Evolutionary conservation across 1,139 yeast genomes (phyloP), one percentile per base, ranked within the genome.

Genomic region (Scheffersomyces insectosa): DNA sequence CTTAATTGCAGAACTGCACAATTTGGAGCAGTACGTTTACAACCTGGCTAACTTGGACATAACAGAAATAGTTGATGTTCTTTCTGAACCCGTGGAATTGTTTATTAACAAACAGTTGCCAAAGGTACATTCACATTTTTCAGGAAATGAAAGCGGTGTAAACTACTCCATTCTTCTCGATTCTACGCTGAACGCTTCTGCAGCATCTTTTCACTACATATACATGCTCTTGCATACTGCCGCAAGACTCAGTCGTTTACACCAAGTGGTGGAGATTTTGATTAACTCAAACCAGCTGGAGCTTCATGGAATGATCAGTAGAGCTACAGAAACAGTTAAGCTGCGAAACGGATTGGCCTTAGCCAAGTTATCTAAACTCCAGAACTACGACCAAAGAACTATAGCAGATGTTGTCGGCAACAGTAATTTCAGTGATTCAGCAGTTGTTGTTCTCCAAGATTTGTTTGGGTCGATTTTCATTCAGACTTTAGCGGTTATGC

Each of bases 381-480:
- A 60, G 35, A 54, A 57, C 11, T 52, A 63, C 38, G 75, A 72
- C 14, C 55, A 56, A 16, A 54, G 55, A 7, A 47, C 51, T 16
- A 45, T 56, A 3, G 9, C 59, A 10, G 65, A 64, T 38, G 47
- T 55, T 10, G 52, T 67, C 27, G 64, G 65, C 2, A 63, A 57
- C 25, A 54, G 51, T 41, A 60, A 51, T 39, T 68, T 66, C 48
- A 55, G 54, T 42, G 87, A 83, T 47, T 63, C 79, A 20, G 70
- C 83, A 11, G 80, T 85, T 1, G 62, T 77, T 1, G 73, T 88
- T 0, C 68, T 88, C 36, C 82, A 83, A 51, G 91, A 87, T 51
- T 70, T 88, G 39, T 86, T 87, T 52, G 82, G 88, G 60, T 74
- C 82, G 2, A 70, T 88, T 8, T 88, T 86, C 54, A 69, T 80